phyloP scores from a whole-genome alignment of 441 rosid species.

The Sinapis alba region DNA sequence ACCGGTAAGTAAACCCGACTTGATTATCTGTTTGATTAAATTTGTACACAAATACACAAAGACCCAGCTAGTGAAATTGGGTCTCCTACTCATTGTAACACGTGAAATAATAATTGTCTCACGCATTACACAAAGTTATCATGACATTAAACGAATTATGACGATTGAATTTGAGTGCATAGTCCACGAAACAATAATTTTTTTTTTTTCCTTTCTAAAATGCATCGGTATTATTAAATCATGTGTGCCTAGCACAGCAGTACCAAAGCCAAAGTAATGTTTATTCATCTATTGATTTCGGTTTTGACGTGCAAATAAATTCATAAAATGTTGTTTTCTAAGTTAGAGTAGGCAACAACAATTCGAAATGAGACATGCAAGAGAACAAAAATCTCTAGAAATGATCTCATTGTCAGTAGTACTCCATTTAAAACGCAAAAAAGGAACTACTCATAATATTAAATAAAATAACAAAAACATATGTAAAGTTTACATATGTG shows the following conservation, averaged over 20 bases:
- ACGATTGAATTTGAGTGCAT: too few relatives aligned
- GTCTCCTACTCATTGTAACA: constrained; percentile 3
- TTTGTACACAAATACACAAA: neutral
- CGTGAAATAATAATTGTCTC: constrained; percentile 22
- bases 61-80: neutral
- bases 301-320: neutral
- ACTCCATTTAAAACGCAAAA: neutral
- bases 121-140: too few relatives aligned
- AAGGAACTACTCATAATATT: neutral
- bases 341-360: neutral
- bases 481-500: neutral
- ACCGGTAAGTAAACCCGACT: neutral
- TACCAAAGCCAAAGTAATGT: neutral
- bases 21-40: neutral
- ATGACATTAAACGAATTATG: too few relatives aligned
- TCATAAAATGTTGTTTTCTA: neutral
- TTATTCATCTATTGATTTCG: neutral
- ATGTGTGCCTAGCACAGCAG: too few relatives aligned
- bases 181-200: too few relatives aligned
- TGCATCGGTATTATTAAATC: too few relatives aligned
- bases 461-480: neutral
- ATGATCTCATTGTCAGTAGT: neutral
- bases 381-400: neutral
- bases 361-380: neutral
- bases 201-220: too few relatives aligned